Conservation (phyloP, 2,329 filamentous ascomycete genomes). For the Calonectria naviculata region DNA sequence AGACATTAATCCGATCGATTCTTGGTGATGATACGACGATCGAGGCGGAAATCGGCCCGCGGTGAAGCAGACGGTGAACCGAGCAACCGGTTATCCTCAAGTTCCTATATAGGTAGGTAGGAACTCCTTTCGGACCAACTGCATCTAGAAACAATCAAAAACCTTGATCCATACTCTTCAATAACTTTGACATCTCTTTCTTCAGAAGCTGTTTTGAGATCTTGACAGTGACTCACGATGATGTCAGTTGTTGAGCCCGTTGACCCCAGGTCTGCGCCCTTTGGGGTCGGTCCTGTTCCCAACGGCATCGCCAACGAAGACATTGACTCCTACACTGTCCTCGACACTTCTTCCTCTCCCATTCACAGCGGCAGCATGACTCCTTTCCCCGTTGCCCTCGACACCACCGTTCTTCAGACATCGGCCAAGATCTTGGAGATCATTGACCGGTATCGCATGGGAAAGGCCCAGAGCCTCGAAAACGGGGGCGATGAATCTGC, state of each 20-base stretch:
- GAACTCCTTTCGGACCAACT: neutral
- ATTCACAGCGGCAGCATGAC: neutral
- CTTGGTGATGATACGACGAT: neutral
- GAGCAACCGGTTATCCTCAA: neutral
- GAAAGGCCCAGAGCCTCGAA: conserved; percentile 27
- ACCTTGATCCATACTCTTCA: neutral
- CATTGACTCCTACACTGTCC: conserved; percentile 1
- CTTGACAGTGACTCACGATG: neutral
- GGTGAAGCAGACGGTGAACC: neutral
- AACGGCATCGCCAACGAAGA: neutral
- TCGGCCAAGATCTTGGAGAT: conserved; percentile 51
- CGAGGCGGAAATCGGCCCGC: neutral
- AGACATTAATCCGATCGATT: conserved; percentile 2
- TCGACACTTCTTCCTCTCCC: neutral
- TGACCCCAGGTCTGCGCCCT: conserved; percentile 5
- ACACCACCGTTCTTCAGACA: conserved; percentile 42
- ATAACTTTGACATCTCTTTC: neutral
- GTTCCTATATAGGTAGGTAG: conserved; percentile 12
- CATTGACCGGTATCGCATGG: conserved; percentile 52
- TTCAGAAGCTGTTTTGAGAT: neutral
- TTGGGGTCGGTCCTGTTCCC: neutral
- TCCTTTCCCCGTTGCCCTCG: conserved; percentile 28
- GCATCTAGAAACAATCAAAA: neutral
- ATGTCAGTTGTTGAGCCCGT: conserved; percentile 16
- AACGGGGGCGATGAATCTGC: conserved; percentile 46